phyloP scores from a whole-genome alignment of 441 rosid species.

The Monsonia emarginata region DNA sequence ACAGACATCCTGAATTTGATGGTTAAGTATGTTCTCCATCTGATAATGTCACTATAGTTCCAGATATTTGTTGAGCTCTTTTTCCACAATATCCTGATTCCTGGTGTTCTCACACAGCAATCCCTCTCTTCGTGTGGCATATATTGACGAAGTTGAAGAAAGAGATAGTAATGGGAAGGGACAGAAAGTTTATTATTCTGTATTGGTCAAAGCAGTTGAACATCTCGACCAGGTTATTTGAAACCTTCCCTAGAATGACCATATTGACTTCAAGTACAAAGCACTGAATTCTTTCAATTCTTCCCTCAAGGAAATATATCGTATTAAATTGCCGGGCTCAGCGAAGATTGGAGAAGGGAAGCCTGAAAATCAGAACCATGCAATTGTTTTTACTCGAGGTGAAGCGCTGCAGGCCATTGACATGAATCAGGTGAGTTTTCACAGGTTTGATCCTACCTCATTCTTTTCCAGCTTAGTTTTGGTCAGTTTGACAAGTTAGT shows the following conservation, averaged over 20 bases:
- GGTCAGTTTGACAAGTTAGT: slow-evolving; percentile 6
- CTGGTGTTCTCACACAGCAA: slow-evolving; percentile 42
- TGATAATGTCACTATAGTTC: background rate
- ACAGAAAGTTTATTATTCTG: slow-evolving; percentile 81
- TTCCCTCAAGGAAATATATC: slow-evolving; percentile 68
- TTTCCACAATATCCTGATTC: slow-evolving; percentile 17
- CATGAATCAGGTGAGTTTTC: slow-evolving; percentile 70
- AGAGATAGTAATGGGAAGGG: slow-evolving; percentile 52
- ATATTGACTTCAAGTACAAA: background rate
- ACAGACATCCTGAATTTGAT: slow-evolving; percentile 89
- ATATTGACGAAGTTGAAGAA: slow-evolving; percentile 89
- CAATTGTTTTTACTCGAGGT: slow-evolving; percentile 72
- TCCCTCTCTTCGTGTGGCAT: slow-evolving; percentile 91
- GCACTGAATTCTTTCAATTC: slow-evolving; percentile 17
- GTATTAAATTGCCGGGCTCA: slow-evolving; percentile 73
- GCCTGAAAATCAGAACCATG: slow-evolving; percentile 93
- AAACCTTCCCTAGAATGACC: slow-evolving; percentile 12
- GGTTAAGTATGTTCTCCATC: slow-evolving; percentile 68
- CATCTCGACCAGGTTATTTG: slow-evolving; percentile 76
- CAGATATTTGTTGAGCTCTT: slow-evolving; percentile 8
- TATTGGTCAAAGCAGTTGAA: slow-evolving; percentile 76
- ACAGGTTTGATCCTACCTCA: background rate
- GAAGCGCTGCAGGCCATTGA: slow-evolving; percentile 93
- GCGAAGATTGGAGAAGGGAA: slow-evolving; percentile 91
- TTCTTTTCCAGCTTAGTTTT: background rate